These are phyloP conservation scores for Nitzschia sp. DNA, from an alignment of 108 stramenopile genomes.

Conservation along the genomic window DNA sequence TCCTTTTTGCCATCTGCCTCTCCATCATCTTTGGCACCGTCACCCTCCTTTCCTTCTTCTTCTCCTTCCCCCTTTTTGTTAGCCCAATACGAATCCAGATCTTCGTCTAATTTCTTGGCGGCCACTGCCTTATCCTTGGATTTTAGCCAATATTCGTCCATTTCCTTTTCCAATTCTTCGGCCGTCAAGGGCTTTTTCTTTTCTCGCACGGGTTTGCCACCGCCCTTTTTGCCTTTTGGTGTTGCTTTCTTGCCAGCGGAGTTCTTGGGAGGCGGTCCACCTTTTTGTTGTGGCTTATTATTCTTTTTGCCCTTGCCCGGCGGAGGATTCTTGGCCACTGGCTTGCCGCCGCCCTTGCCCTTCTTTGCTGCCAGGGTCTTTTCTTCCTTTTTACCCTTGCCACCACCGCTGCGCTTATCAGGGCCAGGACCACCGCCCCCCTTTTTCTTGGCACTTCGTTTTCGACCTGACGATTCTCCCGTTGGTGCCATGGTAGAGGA, in stretches of 20 bases:
- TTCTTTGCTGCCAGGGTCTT: constrained; percentile 3
- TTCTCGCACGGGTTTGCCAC: constrained; percentile 30
- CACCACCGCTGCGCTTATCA: not conserved
- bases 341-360: constrained; percentile 12
- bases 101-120: constrained; percentile 83
- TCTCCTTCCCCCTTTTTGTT: constrained; percentile 54
- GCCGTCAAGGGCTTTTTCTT: constrained; percentile 71
- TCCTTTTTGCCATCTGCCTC: not conserved
- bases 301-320: constrained; percentile 11
- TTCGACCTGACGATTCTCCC: too few species aligned
- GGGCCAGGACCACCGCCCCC: not conserved
- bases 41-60: constrained; percentile 9
- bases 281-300: not conserved
- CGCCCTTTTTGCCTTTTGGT: constrained; percentile 29
- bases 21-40: constrained; percentile 41
- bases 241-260: constrained; percentile 7
- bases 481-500: too few species aligned
- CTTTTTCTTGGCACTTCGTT: not conserved
- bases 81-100: constrained; percentile 86
- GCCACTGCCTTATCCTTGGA: constrained; percentile 78
- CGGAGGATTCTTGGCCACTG: constrained; percentile 11
- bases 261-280: constrained; percentile 5
- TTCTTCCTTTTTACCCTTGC: constrained; percentile 10
- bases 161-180: constrained; percentile 76
- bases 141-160: constrained; percentile 87